A percentile compares a stretch with the other conserved stretches of the same genome.
These are phyloP conservation scores for Euphorbia lathyris DNA, from an alignment of 345 rosid genomes.

Conservation along the genomic window DNA sequence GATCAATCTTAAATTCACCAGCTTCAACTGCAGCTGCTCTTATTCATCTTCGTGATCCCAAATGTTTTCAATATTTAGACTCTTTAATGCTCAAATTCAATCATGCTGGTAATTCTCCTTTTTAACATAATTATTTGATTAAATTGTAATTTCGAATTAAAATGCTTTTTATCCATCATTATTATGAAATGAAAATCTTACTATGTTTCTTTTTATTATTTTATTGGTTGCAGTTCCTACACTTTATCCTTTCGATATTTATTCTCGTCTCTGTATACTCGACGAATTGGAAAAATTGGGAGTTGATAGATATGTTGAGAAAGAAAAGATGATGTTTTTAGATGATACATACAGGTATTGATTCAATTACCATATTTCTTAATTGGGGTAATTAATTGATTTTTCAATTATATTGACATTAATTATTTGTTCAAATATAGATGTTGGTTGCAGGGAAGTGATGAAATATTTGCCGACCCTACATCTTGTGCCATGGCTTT, in stretches of 20 bases:
- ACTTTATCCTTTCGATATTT: neutral
- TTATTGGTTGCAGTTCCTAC: neutral
- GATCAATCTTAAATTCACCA: constrained; percentile 6
- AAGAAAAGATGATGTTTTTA: neutral
- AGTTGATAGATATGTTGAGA: neutral
- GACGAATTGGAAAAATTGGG: neutral
- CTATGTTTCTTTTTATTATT: too few relatives aligned
- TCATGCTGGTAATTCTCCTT: neutral
- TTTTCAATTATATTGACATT: neutral
- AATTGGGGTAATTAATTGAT: neutral
- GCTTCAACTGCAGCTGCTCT: constrained; percentile 9
- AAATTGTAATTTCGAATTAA: too few relatives aligned
- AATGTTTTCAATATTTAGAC: neutral
- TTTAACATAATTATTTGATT: too few relatives aligned
- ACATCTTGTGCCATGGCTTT: constrained; percentile 9
- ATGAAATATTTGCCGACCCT: constrained; percentile 10
- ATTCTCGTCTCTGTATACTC: neutral
- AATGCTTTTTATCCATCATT: too few relatives aligned
- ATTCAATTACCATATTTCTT: neutral
- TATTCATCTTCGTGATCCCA: neutral
- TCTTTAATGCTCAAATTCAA: neutral
- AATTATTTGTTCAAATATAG: neutral
- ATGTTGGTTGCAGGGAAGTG: constrained; percentile 9
- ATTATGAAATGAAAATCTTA: too few relatives aligned
- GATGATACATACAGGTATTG: constrained; percentile 1